Base-by-base conservation (phyloP, 371 early-diverging fungal species). In the Mucor velutinosus region DNA sequence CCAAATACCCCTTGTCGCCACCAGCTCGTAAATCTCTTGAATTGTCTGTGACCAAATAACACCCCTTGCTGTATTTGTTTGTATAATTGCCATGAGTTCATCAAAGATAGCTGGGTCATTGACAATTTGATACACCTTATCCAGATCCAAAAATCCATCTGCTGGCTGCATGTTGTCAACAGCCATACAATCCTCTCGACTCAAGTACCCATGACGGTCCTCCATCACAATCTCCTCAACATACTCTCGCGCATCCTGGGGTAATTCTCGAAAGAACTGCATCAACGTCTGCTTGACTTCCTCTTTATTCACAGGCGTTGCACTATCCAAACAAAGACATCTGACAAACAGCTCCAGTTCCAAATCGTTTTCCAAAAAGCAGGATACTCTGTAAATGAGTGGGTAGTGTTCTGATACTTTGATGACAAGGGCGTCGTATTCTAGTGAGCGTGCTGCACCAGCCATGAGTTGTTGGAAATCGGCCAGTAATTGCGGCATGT, bases 31-130 rank as follows among this genome's bases (percentile, higher is more conserved):
- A 7, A 73, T 58, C 29, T 73, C 69, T 45, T 69, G 66, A 10
- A 65, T 27, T 0, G 69, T 72, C 29, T 72, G 62, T 5, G 65
- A 58, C 73, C 73, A 73, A 21, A 37, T 19, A 1, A 62, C 37
- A 0, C 25, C 23, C 27, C 49, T 58, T 4, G 35, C 10, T 15
- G 69, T 56, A 27, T 73, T 73, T 35, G 61, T 29, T 47, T 73
- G 73, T 37, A 73, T 57, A 25, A 65, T 66, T 8, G 73, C 73
- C 73, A 73, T 73, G 0, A 73, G 58, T 11, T 69, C 56, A 23
- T 73, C 69, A 55, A 73, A 73, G 8, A 69, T 4, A 0, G 30
- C 19, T 7, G 33, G 60, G 30, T 73, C 69, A 7, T 58, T 55
- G 6, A 73, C 35, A 12, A 65, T 35, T 11, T 51, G 43, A 41